Conservation (phyloP, 163 green algal genomes). For the Picocystis sp. region DNA sequence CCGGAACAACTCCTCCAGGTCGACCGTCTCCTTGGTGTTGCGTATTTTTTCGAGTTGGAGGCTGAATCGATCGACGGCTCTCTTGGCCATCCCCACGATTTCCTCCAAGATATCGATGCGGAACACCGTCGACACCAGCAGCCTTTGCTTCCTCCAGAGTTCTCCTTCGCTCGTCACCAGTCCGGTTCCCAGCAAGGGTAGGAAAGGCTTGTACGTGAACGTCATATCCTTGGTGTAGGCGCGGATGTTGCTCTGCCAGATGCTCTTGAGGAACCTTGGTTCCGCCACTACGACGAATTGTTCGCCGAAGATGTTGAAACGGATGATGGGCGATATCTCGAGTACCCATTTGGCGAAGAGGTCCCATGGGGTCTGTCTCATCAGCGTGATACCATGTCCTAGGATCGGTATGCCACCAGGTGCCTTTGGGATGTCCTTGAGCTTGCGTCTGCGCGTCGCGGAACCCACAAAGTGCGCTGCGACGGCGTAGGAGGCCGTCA, state of each 20-base stretch:
- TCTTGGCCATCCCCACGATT: conserved; percentile 62
- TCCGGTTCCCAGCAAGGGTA: conserved; percentile 79
- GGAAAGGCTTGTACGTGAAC: conserved; percentile 74
- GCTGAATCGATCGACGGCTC: conserved; percentile 37
- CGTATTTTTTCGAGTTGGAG: conserved; percentile 44
- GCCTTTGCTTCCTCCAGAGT: conserved; percentile 77
- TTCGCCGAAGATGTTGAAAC: conserved; percentile 40
- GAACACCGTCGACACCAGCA: conserved; percentile 67
- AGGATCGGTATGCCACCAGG: too few species aligned
- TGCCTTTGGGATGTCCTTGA: too few species aligned
- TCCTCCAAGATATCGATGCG: conserved; percentile 77
- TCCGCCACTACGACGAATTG: conserved; percentile 46
- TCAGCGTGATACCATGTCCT: too few species aligned
- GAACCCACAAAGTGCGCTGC: too few species aligned
- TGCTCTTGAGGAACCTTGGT: conserved; percentile 46
- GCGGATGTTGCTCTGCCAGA: conserved; percentile 47
- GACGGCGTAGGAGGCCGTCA: too few species aligned
- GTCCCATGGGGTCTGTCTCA: conserved; percentile 31
- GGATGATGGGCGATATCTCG: conserved; percentile 24
- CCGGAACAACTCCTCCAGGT: conserved; percentile 80
- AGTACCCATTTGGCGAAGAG: conserved; percentile 39
- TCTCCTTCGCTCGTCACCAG: conserved; percentile 76
- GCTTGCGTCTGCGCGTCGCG: too few species aligned
- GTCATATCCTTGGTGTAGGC: conserved; percentile 78
- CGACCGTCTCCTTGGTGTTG: conserved; percentile 32